Conservation (phyloP, 2,329 filamentous ascomycete genomes). For the Calonectria hawksworthii region DNA sequence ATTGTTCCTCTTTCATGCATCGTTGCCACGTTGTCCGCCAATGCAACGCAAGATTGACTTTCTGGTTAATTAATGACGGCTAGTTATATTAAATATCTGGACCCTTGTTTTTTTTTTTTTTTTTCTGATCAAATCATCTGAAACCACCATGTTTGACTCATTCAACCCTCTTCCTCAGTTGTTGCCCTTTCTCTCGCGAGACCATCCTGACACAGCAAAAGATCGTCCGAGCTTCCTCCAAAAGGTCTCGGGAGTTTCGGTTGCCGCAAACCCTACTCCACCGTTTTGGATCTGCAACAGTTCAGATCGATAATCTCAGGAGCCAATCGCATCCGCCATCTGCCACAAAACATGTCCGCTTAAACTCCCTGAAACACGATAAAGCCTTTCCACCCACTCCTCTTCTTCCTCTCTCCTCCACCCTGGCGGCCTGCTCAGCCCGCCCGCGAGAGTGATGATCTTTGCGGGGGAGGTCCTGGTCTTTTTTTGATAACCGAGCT, state of each 20-base stretch:
- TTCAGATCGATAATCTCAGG: conserved; percentile 4
- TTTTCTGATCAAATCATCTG: neutral
- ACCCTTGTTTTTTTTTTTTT: neutral
- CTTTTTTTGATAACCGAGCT: neutral
- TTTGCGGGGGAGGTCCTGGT: neutral
- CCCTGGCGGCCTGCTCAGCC: neutral
- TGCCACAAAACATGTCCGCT: neutral
- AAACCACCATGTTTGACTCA: neutral
- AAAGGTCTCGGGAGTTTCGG: conserved; percentile 13
- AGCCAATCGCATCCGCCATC: conserved; percentile 9
- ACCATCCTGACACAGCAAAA: conserved; percentile 17
- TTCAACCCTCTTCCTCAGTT: neutral
- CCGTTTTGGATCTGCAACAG: conserved; percentile 15
- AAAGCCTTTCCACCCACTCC: neutral
- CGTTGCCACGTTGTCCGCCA: neutral
- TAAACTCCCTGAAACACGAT: neutral
- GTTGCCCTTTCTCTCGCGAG: neutral
- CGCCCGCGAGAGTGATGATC: neutral
- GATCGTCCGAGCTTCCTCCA: conserved; percentile 14
- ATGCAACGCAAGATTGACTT: neutral
- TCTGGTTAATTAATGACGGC: neutral
- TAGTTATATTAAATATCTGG: neutral
- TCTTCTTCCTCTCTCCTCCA: neutral
- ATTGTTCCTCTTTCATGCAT: neutral
- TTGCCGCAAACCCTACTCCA: neutral